Percentiles rank a stretch among this genome's conserved stretches.
These are phyloP conservation scores for Scalesia atractyloides DNA, from an alignment of 129 eudicot genomes.

Conservation along the genomic window DNA sequence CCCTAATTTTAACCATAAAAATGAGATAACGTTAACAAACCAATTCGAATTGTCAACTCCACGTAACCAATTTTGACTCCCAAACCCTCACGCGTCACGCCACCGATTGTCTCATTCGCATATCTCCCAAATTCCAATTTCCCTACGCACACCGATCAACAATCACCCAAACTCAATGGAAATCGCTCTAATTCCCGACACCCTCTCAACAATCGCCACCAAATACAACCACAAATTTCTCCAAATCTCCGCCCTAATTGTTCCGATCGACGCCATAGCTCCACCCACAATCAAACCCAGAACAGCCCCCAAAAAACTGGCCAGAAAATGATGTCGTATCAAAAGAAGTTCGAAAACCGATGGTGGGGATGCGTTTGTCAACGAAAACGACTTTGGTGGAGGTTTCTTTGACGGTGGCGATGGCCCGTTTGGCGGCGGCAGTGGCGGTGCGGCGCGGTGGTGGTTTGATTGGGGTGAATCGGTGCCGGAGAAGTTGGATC, in stretches of 20 bases:
- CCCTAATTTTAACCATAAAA: too few species aligned
- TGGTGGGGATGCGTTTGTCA: slow-evolving; percentile 16
- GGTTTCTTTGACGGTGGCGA: slow-evolving; percentile 33
- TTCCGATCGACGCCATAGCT: slow-evolving; percentile 35
- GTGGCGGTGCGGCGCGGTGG: slow-evolving; percentile 26
- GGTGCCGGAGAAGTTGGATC: slow-evolving; percentile 35
- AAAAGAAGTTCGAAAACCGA: slow-evolving; percentile 34
- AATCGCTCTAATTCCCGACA: slow-evolving; percentile 32
- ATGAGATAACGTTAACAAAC: too few species aligned
- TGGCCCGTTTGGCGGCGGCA: slow-evolving; percentile 36
- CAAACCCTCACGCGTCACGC: slow-evolving; percentile 25
- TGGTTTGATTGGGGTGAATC: slow-evolving; percentile 35
- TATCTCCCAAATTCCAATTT: slow-evolving; percentile 2
- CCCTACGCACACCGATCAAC: slow-evolving; percentile 15
- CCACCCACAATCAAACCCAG: slow-evolving; percentile 35
- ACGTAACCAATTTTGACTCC: slow-evolving; percentile 23
- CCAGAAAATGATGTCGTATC: slow-evolving; percentile 31
- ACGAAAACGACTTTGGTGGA: slow-evolving; percentile 18
- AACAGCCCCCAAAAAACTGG: slow-evolving; percentile 29
- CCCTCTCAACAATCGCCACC: slow-evolving; percentile 33
- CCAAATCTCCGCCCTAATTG: slow-evolving; percentile 25
- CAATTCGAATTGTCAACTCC: slow-evolving; percentile 17
- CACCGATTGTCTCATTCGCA: slow-evolving; percentile 19
- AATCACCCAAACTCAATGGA: slow-evolving; percentile 28
- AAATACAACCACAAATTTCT: slow-evolving; percentile 21